phyloP scores from a whole-genome alignment of 2,329 filamentous ascomycete genomes.

The Sclerotinia glacialis region DNA sequence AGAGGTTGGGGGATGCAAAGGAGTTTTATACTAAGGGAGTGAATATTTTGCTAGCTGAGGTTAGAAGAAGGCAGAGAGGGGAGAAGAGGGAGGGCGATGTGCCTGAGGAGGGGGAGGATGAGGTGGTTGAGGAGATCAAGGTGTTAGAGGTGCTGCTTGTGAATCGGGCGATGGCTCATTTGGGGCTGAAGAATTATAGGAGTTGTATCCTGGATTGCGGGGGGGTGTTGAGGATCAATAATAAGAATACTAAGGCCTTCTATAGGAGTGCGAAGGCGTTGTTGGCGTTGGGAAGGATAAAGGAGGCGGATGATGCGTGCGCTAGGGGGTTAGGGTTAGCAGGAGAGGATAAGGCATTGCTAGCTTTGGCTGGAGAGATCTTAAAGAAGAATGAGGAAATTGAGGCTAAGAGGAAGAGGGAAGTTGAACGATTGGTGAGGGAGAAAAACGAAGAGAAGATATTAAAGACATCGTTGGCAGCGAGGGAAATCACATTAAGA shows the following conservation, averaged over 20 bases:
- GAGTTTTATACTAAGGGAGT: conserved; percentile 93
- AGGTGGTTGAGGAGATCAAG: conserved; percentile 50
- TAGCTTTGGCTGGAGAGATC: conserved; percentile 61
- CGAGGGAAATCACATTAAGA: conserved; percentile 67
- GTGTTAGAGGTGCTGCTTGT: conserved; percentile 75
- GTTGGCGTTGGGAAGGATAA: conserved; percentile 71
- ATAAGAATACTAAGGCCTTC: conserved; percentile 80
- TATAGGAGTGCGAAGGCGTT: conserved; percentile 81
- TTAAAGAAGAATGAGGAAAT: conserved; percentile 54
- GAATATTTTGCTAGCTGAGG: conserved; percentile 63
- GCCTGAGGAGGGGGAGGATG: conserved; percentile 43
- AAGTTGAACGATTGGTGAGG: conserved; percentile 54
- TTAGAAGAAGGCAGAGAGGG: conserved; percentile 50
- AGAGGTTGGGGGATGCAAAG: conserved; percentile 76
- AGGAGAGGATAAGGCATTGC: conserved; percentile 63
- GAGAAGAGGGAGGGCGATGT: conserved; percentile 44
- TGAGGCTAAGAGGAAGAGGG: conserved; percentile 54
- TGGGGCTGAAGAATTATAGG: conserved; percentile 85
- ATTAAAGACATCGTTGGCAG: conserved; percentile 62
- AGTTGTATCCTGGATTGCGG: conserved; percentile 83
- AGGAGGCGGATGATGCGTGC: conserved; percentile 79
- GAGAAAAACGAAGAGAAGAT: conserved; percentile 57
- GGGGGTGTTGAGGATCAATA: conserved; percentile 73
- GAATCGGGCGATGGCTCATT: conserved; percentile 86
- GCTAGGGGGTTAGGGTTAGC: conserved; percentile 72